Evolutionary conservation across 164 flowering plant genomes (phyloP).

Genomic region (Umbilicus rupestris): DNA sequence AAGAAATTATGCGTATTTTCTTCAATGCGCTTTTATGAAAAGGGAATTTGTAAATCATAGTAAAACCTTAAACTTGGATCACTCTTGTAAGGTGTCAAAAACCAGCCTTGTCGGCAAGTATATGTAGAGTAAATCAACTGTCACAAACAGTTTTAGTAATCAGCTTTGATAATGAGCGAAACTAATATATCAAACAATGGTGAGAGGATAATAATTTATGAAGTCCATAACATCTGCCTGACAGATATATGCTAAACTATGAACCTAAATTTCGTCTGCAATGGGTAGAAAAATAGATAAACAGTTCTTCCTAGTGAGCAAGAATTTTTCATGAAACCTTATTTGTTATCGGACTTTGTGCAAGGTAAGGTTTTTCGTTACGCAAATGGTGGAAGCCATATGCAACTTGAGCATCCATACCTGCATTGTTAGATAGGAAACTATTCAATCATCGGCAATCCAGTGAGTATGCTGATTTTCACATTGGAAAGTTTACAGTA

Average conservation of each 20-base stretch:
- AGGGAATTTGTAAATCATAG: background rate
- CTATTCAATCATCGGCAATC: too few relatives aligned
- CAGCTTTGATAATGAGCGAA: background rate
- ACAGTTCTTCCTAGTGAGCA: background rate
- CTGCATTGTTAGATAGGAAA: slow-evolving; percentile 22
- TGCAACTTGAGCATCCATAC: slow-evolving; percentile 99
- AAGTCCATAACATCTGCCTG: too few relatives aligned
- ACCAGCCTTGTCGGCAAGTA: slow-evolving; percentile 97
- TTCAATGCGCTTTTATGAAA: background rate
- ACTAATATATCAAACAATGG: background rate
- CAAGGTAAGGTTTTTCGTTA: slow-evolving; percentile 88
- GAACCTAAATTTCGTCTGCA: too few relatives aligned
- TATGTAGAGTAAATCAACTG: slow-evolving; percentile 90
- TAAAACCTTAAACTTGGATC: slow-evolving; percentile 80
- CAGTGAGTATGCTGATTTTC: too few relatives aligned
- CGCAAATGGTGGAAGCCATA: slow-evolving; percentile 97
- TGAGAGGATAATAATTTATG: background rate
- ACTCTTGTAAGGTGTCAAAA: slow-evolving; percentile 83
- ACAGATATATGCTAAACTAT: too few relatives aligned
- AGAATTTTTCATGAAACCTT: slow-evolving; percentile 42
- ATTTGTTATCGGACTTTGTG: slow-evolving; percentile 87
- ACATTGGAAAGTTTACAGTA: background rate
- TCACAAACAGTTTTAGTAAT: background rate
- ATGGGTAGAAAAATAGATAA: too few relatives aligned
- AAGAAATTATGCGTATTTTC: background rate